phyloP scores from a whole-genome alignment of 345 rosid species.

The Trapa incisa region DNA sequence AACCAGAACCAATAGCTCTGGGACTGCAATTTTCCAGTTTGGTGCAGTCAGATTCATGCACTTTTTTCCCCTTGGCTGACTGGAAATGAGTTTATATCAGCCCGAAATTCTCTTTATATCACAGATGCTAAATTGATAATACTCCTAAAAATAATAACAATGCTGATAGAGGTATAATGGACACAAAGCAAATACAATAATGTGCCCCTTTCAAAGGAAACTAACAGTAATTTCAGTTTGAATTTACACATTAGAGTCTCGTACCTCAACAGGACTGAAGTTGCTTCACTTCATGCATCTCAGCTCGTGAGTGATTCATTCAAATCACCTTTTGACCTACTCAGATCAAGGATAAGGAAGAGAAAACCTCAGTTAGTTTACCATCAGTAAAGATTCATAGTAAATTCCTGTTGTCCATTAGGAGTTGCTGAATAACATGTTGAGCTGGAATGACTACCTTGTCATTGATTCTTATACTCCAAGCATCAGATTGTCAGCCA shows the following conservation, averaged over 20 bases:
- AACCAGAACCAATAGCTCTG: neutral
- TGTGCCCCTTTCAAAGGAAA: neutral
- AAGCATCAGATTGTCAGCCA: conserved; percentile 32
- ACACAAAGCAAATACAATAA: neutral
- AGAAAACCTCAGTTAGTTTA: neutral
- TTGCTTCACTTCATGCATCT: neutral
- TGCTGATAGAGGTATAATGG: neutral
- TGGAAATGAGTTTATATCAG: neutral
- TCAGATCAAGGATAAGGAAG: neutral
- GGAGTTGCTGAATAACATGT: neutral
- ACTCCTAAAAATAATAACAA: neutral
- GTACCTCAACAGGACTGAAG: neutral
- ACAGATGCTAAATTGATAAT: neutral
- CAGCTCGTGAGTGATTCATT: neutral
- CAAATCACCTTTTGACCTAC: neutral
- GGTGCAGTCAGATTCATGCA: neutral
- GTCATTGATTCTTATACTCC: conserved; percentile 42
- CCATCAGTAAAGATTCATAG: neutral
- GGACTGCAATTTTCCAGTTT: neutral
- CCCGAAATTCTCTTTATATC: neutral
- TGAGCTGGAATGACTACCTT: conserved; percentile 21
- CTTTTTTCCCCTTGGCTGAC: neutral
- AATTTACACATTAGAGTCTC: neutral
- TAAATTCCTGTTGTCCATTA: neutral
- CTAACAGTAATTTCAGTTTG: neutral